Evolutionary conservation across 192 early-diverging fungal genomes (phyloP).

Genomic region (Coemansia brasiliensis): DNA sequence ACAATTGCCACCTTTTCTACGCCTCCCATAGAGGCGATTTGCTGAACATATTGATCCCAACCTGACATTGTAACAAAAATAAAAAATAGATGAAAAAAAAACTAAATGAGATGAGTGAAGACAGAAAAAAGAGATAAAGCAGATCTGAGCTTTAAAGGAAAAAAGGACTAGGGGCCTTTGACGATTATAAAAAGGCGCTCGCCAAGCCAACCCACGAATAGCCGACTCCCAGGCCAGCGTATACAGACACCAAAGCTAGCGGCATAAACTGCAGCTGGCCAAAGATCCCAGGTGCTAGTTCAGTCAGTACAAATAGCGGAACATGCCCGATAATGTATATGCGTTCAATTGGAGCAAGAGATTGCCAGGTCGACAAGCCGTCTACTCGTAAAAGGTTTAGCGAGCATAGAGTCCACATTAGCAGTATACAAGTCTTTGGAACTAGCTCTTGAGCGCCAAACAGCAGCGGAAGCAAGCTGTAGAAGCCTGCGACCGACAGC

Average conservation of each 20-base stretch:
- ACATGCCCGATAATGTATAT: conserved; percentile 26
- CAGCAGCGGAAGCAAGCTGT: conserved; percentile 50
- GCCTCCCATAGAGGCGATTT: neutral
- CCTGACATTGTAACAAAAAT: neutral
- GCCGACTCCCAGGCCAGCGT: conserved; percentile 70
- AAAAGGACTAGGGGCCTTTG: conserved; percentile 3
- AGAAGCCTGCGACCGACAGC: conserved; percentile 43
- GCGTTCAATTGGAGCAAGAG: conserved; percentile 27
- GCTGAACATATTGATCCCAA: neutral
- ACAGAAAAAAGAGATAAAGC: neutral
- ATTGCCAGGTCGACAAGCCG: conserved; percentile 29
- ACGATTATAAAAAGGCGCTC: neutral
- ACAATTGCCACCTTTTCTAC: neutral
- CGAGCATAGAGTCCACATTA: conserved; percentile 32
- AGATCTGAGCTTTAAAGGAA: neutral
- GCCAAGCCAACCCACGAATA: conserved; percentile 49
- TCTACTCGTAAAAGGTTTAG: conserved; percentile 25
- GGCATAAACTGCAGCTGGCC: conserved; percentile 73
- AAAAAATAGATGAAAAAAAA: neutral
- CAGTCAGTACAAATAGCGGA: conserved; percentile 30
- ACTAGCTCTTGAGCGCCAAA: conserved; percentile 48
- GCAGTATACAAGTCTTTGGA: conserved; percentile 24
- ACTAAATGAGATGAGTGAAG: neutral
- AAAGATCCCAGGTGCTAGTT: conserved; percentile 33
- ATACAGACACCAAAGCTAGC: conserved; percentile 76